Evolutionary conservation across 805 yeast genomes (phyloP).

Genomic region (Hanseniaspora nectarophila): DNA sequence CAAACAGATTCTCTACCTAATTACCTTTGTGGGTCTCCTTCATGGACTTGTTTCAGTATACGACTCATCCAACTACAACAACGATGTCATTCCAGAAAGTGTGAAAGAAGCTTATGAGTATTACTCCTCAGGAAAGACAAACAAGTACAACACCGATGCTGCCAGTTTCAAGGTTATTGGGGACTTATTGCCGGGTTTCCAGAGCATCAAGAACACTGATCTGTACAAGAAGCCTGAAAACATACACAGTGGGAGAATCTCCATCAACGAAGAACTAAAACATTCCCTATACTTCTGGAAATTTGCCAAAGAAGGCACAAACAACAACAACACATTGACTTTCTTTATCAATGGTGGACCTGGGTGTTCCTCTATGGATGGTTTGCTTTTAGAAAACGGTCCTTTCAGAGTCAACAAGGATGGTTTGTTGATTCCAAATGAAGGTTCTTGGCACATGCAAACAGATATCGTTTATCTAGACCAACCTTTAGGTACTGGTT

Average conservation of each 20-base stretch:
- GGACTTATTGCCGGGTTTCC: constrained; percentile 25
- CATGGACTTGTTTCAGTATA: background rate
- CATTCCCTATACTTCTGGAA: constrained; percentile 65
- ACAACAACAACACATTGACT: constrained; percentile 36
- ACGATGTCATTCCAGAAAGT: background rate
- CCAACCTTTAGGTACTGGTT: constrained; percentile 93
- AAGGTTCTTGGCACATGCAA: constrained; percentile 73
- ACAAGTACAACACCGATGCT: constrained; percentile 6
- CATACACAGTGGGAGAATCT: constrained; percentile 59
- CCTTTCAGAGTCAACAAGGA: constrained; percentile 56
- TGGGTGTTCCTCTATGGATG: constrained; percentile 97
- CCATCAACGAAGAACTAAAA: constrained; percentile 42
- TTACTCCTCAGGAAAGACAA: background rate
- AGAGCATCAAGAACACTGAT: constrained; percentile 23
- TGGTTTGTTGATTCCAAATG: constrained; percentile 40
- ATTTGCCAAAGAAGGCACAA: constrained; percentile 28
- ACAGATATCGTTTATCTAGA: constrained; percentile 78
- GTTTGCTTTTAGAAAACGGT: constrained; percentile 85
- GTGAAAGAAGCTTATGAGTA: background rate
- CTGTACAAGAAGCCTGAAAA: constrained; percentile 26
- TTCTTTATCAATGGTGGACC: constrained; percentile 98
- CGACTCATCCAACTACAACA: constrained; percentile 2
- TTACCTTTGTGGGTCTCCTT: background rate
- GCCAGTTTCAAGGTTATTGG: constrained; percentile 22
- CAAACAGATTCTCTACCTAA: background rate